These are phyloP conservation scores for Aureobasidium pullulans DNA, from an alignment of 2,329 filamentous ascomycete genomes.

Conservation along the genomic window DNA sequence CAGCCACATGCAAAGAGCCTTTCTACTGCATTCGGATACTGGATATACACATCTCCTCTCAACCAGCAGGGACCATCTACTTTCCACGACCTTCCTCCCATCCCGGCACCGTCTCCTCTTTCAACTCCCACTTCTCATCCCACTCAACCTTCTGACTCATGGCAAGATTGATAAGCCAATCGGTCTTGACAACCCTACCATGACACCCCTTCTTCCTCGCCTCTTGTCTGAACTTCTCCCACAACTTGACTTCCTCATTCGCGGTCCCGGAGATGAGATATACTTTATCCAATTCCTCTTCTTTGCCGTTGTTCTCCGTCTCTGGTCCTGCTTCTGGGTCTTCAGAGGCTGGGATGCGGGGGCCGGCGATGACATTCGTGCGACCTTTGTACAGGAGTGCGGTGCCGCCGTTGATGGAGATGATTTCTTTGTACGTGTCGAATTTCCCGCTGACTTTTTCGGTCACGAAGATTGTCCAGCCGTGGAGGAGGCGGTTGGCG, in stretches of 20 bases:
- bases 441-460: conserved; percentile 70
- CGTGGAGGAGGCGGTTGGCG: conserved; percentile 65
- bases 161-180: conserved; percentile 85
- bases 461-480: conserved; percentile 78
- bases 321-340: conserved; percentile 52
- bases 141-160: conserved; percentile 69
- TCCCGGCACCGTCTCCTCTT: conserved; percentile 18
- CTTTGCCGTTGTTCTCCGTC: conserved; percentile 46
- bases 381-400: conserved; percentile 67
- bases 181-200: conserved; percentile 70
- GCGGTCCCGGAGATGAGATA: conserved; percentile 71
- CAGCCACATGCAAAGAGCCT: no score
- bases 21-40: neutral
- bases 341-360: conserved; percentile 44
- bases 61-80: neutral
- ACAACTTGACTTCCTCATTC: conserved; percentile 63
- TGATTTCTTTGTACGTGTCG: conserved; percentile 78
- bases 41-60: neutral
- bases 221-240: conserved; percentile 73
- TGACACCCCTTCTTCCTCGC: conserved; percentile 70
- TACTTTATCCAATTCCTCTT: conserved; percentile 49
- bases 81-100: neutral
- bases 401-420: conserved; percentile 78
- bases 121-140: conserved; percentile 26
- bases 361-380: conserved; percentile 51